These are phyloP conservation scores for Carex sylvatica DNA, from an alignment of 202 grass and related monocot genomes.

Conservation along the genomic window DNA sequence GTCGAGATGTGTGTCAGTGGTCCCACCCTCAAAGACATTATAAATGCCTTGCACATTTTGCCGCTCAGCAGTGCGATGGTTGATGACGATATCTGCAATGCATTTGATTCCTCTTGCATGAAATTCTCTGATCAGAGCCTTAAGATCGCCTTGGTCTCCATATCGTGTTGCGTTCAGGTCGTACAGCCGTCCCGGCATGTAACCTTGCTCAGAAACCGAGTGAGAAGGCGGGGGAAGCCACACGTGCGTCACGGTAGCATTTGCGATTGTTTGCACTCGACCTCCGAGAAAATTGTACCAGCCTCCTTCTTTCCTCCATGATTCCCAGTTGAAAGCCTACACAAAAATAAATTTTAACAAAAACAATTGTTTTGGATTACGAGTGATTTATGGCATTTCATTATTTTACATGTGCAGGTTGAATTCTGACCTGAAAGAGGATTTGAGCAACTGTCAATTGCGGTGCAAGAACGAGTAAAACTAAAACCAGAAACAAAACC, in stretches of 20 bases:
- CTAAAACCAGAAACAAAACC: constrained; percentile 24
- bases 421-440: constrained; percentile 41
- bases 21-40: constrained; percentile 69
- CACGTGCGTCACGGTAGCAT: constrained; percentile 53
- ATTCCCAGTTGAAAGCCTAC: constrained; percentile 88
- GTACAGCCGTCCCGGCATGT: constrained; percentile 59
- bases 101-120: constrained; percentile 47
- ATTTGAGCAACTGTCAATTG: constrained; percentile 36
- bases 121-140: constrained; percentile 49
- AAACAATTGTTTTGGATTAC: neutral
- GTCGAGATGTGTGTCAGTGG: constrained; percentile 50
- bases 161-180: constrained; percentile 59
- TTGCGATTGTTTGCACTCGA: constrained; percentile 52
- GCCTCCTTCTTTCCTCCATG: constrained; percentile 67
- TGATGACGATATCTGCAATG: constrained; percentile 85
- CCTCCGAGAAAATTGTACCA: constrained; percentile 58
- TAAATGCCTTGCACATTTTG: constrained; percentile 52
- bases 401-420: neutral
- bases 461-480: constrained; percentile 31
- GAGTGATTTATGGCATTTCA: neutral
- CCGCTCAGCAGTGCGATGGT: constrained; percentile 62
- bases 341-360: neutral
- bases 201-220: constrained; percentile 73
- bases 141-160: constrained; percentile 58
- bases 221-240: constrained; percentile 76